Conservation (phyloP, 805 yeast species). For the Yarrowia yakushimensis region DNA sequence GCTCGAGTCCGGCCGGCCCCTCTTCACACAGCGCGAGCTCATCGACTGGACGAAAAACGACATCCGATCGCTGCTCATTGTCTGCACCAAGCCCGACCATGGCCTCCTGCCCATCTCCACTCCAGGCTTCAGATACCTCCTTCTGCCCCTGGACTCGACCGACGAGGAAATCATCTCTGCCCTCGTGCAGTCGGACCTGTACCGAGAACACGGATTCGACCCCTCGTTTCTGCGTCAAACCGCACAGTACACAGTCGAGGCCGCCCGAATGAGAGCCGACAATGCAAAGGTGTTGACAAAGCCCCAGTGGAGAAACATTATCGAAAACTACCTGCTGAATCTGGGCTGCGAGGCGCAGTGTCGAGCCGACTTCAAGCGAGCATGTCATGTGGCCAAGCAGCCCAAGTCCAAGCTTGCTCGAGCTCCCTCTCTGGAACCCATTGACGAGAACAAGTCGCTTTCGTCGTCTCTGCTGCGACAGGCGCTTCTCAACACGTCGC, state of each 20-base stretch:
- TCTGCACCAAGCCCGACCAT: constrained; percentile 37
- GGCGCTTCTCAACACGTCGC: constrained; percentile 38
- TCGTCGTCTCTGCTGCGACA: constrained; percentile 35
- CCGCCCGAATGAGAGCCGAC: constrained; percentile 41
- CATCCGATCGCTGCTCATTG: constrained; percentile 58
- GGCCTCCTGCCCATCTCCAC: constrained; percentile 12
- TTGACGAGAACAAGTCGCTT: constrained; percentile 23
- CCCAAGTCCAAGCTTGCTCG: constrained; percentile 3
- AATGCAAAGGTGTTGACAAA: constrained; percentile 39
- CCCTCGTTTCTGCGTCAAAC: constrained; percentile 52
- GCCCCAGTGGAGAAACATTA: constrained; percentile 69
- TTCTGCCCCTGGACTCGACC: constrained; percentile 51
- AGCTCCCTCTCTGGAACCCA: constrained; percentile 21
- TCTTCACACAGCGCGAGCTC: constrained; percentile 58
- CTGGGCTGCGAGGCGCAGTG: constrained; percentile 48
- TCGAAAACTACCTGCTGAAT: constrained; percentile 53
- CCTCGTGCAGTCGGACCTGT: constrained; percentile 59
- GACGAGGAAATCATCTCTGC: constrained; percentile 48
- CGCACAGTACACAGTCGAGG: constrained; percentile 58
- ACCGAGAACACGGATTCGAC: constrained; percentile 59
- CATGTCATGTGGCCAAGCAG: constrained; percentile 37
- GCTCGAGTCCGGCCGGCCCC: constrained; percentile 47
- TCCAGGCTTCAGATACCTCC: constrained; percentile 44
- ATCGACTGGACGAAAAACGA: constrained; percentile 73
- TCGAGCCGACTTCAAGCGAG: constrained; percentile 56